A percentile compares a stretch with the other conserved stretches of the same genome.
Evolutionary conservation across 305 asterid genomes (phyloP).

Genomic region (Rubia peregrina): DNA sequence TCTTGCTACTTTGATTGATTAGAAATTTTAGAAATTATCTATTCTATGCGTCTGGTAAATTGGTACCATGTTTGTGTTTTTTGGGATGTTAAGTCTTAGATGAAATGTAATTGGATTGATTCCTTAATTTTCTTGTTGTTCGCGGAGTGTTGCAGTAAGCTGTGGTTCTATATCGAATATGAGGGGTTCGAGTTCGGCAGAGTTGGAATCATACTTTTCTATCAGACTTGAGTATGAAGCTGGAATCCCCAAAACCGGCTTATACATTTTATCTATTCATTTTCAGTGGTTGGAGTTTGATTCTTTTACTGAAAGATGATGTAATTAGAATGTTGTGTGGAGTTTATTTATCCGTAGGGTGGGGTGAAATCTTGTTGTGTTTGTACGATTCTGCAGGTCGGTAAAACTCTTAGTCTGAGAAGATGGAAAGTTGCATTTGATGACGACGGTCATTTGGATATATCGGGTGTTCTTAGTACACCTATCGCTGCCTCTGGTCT

Average conservation of each 20-base stretch:
- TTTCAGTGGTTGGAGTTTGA: neutral
- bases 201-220: constrained; percentile 75
- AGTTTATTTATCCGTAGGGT: neutral
- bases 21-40: neutral
- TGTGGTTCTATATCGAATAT: constrained; percentile 16
- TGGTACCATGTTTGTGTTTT: neutral
- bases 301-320: neutral
- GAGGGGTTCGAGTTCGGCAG: constrained; percentile 45
- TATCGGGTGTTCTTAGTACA: constrained; percentile 83
- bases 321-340: neutral
- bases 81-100: neutral
- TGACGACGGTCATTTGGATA: constrained; percentile 72
- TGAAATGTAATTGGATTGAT: neutral
- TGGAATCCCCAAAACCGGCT: constrained; percentile 78
- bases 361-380: neutral
- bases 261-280: constrained; percentile 9
- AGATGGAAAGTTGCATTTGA: constrained; percentile 92
- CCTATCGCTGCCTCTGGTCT: too few relatives aligned
- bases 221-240: constrained; percentile 71
- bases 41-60: neutral
- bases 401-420: constrained; percentile 81
- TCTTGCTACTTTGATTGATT: neutral
- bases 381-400: constrained; percentile 42
- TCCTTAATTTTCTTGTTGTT: neutral
- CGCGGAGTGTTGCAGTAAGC: constrained; percentile 9